These are phyloP conservation scores for Paramyrothecium sp. DNA, from an alignment of 2,329 filamentous ascomycete species.

Conservation along the genomic window DNA sequence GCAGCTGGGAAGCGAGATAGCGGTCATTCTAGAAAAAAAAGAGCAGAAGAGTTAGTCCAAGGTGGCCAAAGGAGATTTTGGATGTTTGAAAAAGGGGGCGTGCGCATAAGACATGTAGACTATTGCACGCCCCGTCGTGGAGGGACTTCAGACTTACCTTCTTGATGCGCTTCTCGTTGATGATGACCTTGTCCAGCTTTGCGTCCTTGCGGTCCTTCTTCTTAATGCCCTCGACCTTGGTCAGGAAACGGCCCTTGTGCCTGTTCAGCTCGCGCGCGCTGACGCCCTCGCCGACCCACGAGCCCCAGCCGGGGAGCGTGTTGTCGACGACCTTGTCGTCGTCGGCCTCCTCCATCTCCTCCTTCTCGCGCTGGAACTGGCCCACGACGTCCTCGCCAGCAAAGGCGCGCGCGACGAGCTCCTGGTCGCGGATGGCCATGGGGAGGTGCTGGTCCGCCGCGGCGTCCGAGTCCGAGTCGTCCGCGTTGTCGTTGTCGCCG, in stretches of 20 bases:
- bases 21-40: conserved; percentile 64
- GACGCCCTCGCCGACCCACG: conserved; percentile 83
- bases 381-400: conserved; percentile 82
- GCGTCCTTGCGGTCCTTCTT: conserved; percentile 76
- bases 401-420: conserved; percentile 79
- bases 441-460: conserved; percentile 52
- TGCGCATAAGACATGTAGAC: too few relatives aligned
- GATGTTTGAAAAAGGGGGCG: too few relatives aligned
- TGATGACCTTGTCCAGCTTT: conserved; percentile 80
- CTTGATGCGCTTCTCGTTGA: conserved; percentile 86
- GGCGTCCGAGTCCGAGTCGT: conserved; percentile 34
- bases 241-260: conserved; percentile 62
- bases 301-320: conserved; percentile 92
- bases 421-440: conserved; percentile 58
- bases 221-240: conserved; percentile 70
- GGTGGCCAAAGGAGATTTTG: not conserved
- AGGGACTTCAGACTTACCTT: conserved; percentile 57
- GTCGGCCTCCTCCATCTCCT: conserved; percentile 67
- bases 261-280: conserved; percentile 66
- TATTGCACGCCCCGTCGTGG: too few relatives aligned
- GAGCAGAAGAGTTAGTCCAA: not conserved
- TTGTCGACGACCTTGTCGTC: conserved; percentile 80
- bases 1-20: conserved; percentile 80
- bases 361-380: conserved; percentile 81
- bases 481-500: conserved; percentile 25